Conservation (phyloP, 148 eudicot species). For the Nepenthes mirabilis region DNA sequence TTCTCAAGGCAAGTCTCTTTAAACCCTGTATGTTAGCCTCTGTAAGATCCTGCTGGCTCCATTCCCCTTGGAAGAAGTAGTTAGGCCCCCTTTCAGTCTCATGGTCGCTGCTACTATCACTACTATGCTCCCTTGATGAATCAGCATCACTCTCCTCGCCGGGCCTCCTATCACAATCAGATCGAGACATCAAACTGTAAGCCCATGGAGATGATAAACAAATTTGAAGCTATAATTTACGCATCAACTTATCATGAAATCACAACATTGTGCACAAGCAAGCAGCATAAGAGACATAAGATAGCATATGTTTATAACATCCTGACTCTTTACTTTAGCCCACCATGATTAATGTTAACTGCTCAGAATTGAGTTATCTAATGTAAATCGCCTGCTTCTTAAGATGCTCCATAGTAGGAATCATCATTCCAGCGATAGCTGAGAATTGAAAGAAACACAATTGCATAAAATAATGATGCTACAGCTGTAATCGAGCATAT, state of each 20-base stretch:
- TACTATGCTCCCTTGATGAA: slow-evolving; percentile 65
- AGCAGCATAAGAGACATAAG: no score
- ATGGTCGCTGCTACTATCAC: slow-evolving; percentile 57
- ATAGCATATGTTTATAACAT: no score
- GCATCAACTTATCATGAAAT: neutral
- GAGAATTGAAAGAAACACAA: no score
- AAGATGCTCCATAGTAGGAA: no score
- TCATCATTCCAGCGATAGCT: no score
- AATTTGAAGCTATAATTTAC: neutral
- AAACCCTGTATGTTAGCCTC: slow-evolving; percentile 30
- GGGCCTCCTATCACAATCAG: slow-evolving; percentile 36
- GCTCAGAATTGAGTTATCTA: no score
- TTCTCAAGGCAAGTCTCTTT: slow-evolving; percentile 28
- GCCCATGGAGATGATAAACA: neutral
- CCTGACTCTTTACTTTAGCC: no score
- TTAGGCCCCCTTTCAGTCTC: slow-evolving; percentile 31
- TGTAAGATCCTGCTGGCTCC: slow-evolving; percentile 26
- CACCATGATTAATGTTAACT: no score
- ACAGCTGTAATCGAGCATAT: no score
- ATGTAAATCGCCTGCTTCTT: no score
- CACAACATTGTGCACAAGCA: neutral
- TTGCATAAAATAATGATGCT: no score
- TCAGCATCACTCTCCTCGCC: slow-evolving; percentile 82
- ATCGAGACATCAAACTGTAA: slow-evolving; percentile 1
- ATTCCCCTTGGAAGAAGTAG: slow-evolving; percentile 13